Conservation (phyloP, 805 yeast genomes). For the Candida chilensis region DNA sequence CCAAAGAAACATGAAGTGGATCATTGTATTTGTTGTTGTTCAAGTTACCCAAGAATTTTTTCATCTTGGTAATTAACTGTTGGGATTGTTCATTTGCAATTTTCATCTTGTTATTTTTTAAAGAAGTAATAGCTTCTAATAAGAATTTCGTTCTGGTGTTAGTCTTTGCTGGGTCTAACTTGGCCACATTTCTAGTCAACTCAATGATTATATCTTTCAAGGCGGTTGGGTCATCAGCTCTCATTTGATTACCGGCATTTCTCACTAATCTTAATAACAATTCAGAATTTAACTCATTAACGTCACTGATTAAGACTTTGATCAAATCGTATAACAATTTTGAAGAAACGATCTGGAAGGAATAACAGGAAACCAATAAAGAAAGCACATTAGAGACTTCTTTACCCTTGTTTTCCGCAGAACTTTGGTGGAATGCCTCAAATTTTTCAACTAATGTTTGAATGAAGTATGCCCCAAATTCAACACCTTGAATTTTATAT, state of each 20-base stretch:
- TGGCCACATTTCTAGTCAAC: constrained; percentile 38
- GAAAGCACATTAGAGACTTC: constrained; percentile 63
- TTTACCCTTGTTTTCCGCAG: constrained; percentile 15
- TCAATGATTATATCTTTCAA: constrained; percentile 67
- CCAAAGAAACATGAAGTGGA: constrained; percentile 75
- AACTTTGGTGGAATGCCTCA: constrained; percentile 27
- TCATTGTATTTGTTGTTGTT: constrained; percentile 43
- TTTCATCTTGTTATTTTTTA: constrained; percentile 79
- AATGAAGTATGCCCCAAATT: constrained; percentile 80
- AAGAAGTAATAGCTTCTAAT: constrained; percentile 74
- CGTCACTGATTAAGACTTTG: constrained; percentile 36
- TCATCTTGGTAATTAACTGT: constrained; percentile 47
- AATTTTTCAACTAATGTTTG: constrained; percentile 74
- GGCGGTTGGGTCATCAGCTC: constrained; percentile 85
- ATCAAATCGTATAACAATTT: constrained; percentile 73
- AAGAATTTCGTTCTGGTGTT: constrained; percentile 71
- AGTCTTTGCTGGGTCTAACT: constrained; percentile 21
- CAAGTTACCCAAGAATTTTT: constrained; percentile 52
- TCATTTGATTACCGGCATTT: constrained; percentile 73
- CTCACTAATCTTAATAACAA: constrained; percentile 62
- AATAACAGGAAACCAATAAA: constrained; percentile 66
- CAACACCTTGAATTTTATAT: constrained; percentile 74
- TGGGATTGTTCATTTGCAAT: constrained; percentile 39
- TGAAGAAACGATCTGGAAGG: constrained; percentile 69
- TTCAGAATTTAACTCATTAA: constrained; percentile 71